Evolutionary conservation across 169 alveolate species (phyloP).

Genomic region (Besnoitia besnoiti): DNA sequence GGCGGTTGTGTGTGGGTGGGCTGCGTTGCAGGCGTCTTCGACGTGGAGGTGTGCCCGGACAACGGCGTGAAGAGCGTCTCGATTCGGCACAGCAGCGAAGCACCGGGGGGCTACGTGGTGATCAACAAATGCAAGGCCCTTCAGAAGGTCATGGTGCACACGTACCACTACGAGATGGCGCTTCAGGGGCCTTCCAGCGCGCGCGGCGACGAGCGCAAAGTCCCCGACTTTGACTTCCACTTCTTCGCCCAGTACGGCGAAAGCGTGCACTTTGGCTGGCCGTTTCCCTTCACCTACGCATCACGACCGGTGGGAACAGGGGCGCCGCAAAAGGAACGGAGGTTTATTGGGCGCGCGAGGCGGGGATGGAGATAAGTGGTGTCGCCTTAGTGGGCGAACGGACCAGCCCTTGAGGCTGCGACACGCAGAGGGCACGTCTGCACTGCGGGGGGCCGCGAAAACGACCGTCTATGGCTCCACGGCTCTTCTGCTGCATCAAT

Average conservation of each 20-base stretch:
- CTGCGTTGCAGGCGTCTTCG: conserved; percentile 50
- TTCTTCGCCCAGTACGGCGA: conserved; percentile 78
- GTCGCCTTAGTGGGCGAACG: too few species aligned
- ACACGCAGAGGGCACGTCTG: too few species aligned
- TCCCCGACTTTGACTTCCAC: conserved; percentile 68
- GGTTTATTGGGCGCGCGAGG: too few species aligned
- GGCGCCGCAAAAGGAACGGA: too few species aligned
- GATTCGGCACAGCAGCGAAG: conserved; percentile 73
- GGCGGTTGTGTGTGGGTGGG: neutral
- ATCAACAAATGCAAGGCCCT: conserved; percentile 77
- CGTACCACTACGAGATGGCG: conserved; percentile 78
- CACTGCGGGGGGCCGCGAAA: too few species aligned
- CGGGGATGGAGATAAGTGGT: too few species aligned
- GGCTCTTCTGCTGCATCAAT: too few species aligned
- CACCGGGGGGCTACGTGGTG: conserved; percentile 77
- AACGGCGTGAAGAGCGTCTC: conserved; percentile 81
- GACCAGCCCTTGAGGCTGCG: too few species aligned
- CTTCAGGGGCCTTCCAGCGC: neutral
- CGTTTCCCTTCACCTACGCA: conserved; percentile 82
- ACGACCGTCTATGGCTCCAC: too few species aligned
- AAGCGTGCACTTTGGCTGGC: conserved; percentile 84
- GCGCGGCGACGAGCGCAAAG: conserved; percentile 13
- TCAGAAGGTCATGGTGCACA: conserved; percentile 75
- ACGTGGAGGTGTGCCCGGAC: conserved; percentile 82
- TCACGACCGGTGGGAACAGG: conserved; percentile 73